Base-by-base conservation (phyloP, 1,139 yeast species). In the Taiozyma sp. region DNA sequence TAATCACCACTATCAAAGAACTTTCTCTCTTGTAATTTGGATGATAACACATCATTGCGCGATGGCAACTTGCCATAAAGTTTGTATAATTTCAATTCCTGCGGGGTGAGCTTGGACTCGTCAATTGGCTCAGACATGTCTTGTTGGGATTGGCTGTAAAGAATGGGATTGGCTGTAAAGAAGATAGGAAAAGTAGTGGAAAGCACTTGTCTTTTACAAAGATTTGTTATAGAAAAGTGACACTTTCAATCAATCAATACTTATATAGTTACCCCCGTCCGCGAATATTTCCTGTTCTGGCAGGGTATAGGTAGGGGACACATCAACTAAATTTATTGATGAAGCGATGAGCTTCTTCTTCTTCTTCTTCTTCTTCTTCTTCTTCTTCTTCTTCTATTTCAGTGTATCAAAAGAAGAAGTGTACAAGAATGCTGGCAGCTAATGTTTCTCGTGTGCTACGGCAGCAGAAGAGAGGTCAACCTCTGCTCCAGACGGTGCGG, bases 1-100 rank as follows among this genome's bases (percentile, higher is more conserved):
- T 95, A 93, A 70, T 93, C 99, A 24, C 99, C 99, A 55, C 96
- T 88, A 64, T 93, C 99, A 65, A 93, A 95, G 70, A 87, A 93
- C 71, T 91, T 91, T 63, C 97, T 83, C 62, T 93, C 98, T 67
- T 86, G 86, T 60, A 87, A 73, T 68, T 89, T 90, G 58, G 87
- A 82, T 52, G 88, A 79, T 54, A 93, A 78, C 40, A 93, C 75
- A 58, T 92, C 97, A 54, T 87, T 87, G 51, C 87, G 84, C 40
- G 93, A 81, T 44, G 99, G 99, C 52, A 93, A 73, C 66, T 85
- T 87, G 36, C 98, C 98, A 67, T 92, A 92, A 75, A 91, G 73
- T 63, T 81, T 85, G 71, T 84, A 85, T 39, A 92, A 72, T 57
- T 80, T 80, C 62, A 81, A 70, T 65, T 85, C 93, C 62, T 85